These are phyloP conservation scores for Niebla homalea DNA, from an alignment of 495 filamentous ascomycete genomes.

Conservation along the genomic window DNA sequence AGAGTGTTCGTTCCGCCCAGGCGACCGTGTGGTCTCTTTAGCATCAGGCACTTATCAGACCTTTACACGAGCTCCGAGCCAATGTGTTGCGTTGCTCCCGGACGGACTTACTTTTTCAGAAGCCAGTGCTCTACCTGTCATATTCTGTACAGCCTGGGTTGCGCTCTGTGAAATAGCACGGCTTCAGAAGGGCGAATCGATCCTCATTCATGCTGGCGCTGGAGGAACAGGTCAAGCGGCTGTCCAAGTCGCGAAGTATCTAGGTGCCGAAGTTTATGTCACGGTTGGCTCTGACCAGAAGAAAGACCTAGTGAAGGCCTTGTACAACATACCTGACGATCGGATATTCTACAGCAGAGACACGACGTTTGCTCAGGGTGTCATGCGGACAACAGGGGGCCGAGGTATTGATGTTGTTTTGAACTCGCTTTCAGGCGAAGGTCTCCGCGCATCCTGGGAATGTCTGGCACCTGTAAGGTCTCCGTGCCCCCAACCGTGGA, in stretches of 20 bases:
- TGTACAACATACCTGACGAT: constrained; percentile 26
- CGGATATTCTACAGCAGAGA: constrained; percentile 36
- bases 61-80: neutral
- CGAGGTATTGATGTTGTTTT: constrained; percentile 43
- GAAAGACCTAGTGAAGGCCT: constrained; percentile 20
- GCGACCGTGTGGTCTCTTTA: neutral
- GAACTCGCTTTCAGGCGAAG: constrained; percentile 31
- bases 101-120: constrained; percentile 13
- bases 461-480: constrained; percentile 33
- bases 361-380: constrained; percentile 27
- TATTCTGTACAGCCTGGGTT: constrained; percentile 21
- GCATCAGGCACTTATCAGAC: neutral
- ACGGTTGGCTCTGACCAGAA: constrained; percentile 37
- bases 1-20: constrained; percentile 11
- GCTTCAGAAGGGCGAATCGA: constrained; percentile 12
- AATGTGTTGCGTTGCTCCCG: constrained; percentile 13
- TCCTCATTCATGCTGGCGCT: constrained; percentile 21
- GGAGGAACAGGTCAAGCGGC: constrained; percentile 38
- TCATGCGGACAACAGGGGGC: constrained; percentile 29
- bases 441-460: constrained; percentile 27
- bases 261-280: constrained; percentile 41
- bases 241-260: constrained; percentile 35
- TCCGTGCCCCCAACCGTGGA: too few species aligned
- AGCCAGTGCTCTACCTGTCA: constrained; percentile 19
- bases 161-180: constrained; percentile 21